phyloP scores from a whole-genome alignment of 306 rosid species.

The Nissolia schottii region DNA sequence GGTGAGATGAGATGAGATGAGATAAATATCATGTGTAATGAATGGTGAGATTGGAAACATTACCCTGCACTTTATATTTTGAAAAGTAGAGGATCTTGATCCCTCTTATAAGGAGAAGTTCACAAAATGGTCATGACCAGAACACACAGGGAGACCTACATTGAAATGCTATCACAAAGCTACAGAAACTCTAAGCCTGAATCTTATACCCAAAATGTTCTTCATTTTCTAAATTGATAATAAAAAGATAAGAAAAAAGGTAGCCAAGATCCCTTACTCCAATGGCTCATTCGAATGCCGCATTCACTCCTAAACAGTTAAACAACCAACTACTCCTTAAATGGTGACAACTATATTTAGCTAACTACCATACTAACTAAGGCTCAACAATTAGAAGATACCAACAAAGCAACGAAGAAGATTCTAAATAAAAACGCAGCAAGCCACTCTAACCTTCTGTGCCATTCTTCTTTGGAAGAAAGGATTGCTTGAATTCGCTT shows the following conservation, averaged over 20 bases:
- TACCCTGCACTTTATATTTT: too few relatives aligned
- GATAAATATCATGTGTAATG: too few relatives aligned
- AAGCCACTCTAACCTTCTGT: constrained; percentile 57
- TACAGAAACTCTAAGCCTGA: background rate
- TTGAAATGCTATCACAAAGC: background rate
- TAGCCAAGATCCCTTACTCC: background rate
- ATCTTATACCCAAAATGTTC: background rate
- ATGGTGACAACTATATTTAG: background rate
- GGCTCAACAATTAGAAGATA: background rate
- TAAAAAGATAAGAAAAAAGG: background rate
- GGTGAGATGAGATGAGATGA: too few relatives aligned
- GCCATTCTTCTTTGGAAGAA: constrained; percentile 92
- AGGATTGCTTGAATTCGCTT: constrained; percentile 77
- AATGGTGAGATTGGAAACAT: too few relatives aligned
- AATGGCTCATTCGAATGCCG: background rate
- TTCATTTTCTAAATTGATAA: background rate
- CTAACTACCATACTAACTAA: constrained; percentile 5
- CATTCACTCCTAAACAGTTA: background rate
- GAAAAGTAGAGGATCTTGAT: too few relatives aligned
- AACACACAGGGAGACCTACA: background rate
- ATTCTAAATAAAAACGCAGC: background rate
- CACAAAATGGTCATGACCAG: background rate
- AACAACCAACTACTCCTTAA: background rate
- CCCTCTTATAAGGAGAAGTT: too few relatives aligned
- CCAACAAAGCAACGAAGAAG: background rate